Conservation (phyloP, 352 stramenopile species). For the Blastocystis sp. region DNA sequence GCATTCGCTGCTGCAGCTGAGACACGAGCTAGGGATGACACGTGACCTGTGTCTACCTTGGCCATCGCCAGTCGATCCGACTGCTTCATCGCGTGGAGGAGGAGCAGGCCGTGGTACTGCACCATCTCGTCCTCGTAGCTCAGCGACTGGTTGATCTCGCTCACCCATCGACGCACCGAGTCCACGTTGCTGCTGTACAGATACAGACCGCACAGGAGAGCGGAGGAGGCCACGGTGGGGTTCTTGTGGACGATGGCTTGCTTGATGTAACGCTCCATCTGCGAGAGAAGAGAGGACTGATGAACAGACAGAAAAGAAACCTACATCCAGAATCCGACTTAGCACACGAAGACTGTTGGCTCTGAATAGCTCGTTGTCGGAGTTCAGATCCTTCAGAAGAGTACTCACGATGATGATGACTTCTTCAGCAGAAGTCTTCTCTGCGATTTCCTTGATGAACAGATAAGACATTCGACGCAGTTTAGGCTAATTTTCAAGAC, state of each 20-base stretch:
- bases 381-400: constrained; percentile 99
- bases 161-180: constrained; percentile 87
- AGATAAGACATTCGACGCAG: constrained; percentile 97
- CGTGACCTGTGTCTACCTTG: constrained; percentile 70
- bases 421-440: constrained; percentile 77
- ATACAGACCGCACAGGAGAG: constrained; percentile 85
- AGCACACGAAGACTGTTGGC: constrained; percentile 96
- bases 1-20: constrained; percentile 68
- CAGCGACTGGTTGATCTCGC: constrained; percentile 91
- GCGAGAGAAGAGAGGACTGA: constrained; percentile 77
- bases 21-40: constrained; percentile 68
- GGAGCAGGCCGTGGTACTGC: constrained; percentile 93
- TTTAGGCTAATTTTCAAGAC: constrained; percentile 69
- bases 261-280: constrained; percentile 93
- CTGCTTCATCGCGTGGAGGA: constrained; percentile 96
- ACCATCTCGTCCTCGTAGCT: constrained; percentile 90
- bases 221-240: constrained; percentile 86
- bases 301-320: neutral
- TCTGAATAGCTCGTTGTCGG: constrained; percentile 89
- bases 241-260: constrained; percentile 98
- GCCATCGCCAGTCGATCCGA: constrained; percentile 93
- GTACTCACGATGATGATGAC: constrained; percentile 98
- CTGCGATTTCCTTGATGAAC: constrained; percentile 96
- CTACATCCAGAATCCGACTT: constrained; percentile 84
- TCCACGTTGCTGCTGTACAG: constrained; percentile 67